These are phyloP conservation scores for Paratinospora sagittata DNA, from an alignment of 164 flowering plant genomes.

Conservation along the genomic window DNA sequence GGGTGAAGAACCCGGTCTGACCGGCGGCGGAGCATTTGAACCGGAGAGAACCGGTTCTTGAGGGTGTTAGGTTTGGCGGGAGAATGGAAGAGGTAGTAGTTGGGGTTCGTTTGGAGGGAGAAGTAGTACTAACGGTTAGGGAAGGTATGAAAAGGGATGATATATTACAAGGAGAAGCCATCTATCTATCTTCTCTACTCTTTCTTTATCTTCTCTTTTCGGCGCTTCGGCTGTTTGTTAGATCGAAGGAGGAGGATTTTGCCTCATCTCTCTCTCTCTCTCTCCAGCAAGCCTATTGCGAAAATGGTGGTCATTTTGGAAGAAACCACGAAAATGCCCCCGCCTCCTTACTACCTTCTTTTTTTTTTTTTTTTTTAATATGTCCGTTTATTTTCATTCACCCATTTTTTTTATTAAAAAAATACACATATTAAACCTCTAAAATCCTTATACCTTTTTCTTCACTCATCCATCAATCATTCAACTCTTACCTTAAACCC, in stretches of 20 bases:
- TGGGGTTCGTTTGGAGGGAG: slow-evolving; percentile 12
- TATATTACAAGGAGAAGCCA: slow-evolving; percentile 29
- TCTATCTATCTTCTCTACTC: slow-evolving; percentile 4
- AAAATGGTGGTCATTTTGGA: not conserved
- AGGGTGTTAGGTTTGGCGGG: slow-evolving; percentile 3
- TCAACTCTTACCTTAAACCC: too few relatives aligned
- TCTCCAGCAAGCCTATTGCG: not conserved
- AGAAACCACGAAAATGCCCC: slow-evolving; percentile 6
- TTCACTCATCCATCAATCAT: too few relatives aligned
- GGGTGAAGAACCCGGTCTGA: slow-evolving; percentile 80
- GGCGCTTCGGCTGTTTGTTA: not conserved
- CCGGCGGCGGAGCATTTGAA: slow-evolving; percentile 70
- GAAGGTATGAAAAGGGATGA: slow-evolving; percentile 16
- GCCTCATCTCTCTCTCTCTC: slow-evolving; percentile 10
- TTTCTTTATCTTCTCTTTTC: not conserved
- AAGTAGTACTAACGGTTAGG: slow-evolving; percentile 8
- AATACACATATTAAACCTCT: too few relatives aligned
- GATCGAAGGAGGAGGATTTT: slow-evolving; percentile 1
- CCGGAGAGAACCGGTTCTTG: slow-evolving; percentile 21
- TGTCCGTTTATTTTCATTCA: too few relatives aligned
- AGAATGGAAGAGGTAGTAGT: slow-evolving; percentile 4
- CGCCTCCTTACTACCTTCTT: too few relatives aligned
- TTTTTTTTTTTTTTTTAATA: too few relatives aligned
- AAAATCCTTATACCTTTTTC: too few relatives aligned
- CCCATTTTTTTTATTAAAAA: too few relatives aligned